A percentile compares a stretch with the other conserved stretches of the same genome.
Evolutionary conservation across 352 stramenopile species (phyloP).

Genomic region (Phytophthora vignae): DNA sequence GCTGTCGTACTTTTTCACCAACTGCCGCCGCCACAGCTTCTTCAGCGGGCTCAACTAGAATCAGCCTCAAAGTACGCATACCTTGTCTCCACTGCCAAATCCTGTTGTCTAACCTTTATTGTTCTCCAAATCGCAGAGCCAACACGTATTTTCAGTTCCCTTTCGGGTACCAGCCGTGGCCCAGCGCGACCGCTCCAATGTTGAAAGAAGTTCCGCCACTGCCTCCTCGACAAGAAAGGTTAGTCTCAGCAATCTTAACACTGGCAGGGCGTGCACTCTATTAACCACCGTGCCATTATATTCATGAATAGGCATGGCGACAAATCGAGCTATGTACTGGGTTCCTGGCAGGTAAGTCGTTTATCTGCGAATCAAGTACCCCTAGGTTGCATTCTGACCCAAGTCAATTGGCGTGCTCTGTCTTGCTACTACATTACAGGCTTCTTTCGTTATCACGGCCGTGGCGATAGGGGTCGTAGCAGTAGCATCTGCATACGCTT

Average conservation of each 20-base stretch:
- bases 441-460: conserved; percentile 37
- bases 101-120: neutral
- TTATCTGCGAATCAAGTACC: neutral
- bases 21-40: conserved; percentile 50
- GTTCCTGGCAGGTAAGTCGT: conserved; percentile 33
- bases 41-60: conserved; percentile 32
- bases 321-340: conserved; percentile 19
- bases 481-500: conserved; percentile 37
- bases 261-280: neutral
- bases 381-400: neutral
- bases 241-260: neutral
- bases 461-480: conserved; percentile 43
- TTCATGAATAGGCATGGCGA: conserved; percentile 16
- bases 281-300: neutral
- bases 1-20: conserved; percentile 70
- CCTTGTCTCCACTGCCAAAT: neutral
- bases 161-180: conserved; percentile 47
- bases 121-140: conserved; percentile 19
- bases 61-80: conserved; percentile 27
- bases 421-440: conserved; percentile 17
- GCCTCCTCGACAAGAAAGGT: conserved; percentile 36
- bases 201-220: conserved; percentile 36
- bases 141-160: conserved; percentile 50
- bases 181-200: conserved; percentile 33
- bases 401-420: neutral